Evolutionary conservation across 2,329 filamentous ascomycete species (phyloP), one percentile per base, ranked within the genome.

Genomic region (Diaporthe ampelina): DNA sequence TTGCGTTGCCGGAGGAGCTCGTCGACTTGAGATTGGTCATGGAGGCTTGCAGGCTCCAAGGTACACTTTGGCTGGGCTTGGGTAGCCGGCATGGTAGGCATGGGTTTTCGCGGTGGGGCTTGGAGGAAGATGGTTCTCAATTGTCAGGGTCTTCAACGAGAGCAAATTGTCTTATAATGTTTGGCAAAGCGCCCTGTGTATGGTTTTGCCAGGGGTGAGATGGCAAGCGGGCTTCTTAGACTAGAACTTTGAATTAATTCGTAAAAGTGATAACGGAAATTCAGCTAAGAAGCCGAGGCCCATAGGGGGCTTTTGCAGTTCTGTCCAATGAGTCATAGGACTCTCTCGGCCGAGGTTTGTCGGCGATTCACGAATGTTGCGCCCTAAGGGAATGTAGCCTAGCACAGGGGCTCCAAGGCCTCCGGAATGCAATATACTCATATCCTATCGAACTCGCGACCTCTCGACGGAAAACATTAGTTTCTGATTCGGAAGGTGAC

Each of bases 1-100:
- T 65, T 50, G 48, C 75, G 74, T 58, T 76, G 75, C 8, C 74
- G 73, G 57, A 76, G 74, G 2, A 76, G 72, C 52, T 76, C 74
- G 32, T 75, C 56, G 70, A 70, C 70, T 26, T 76, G 74, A 24
- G 69, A 61, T 19, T 73, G 61, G 19, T 76, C 74, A 21, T 40
- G 24, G n/a, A 76, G 72, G 56, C 76, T 21, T 19, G 74, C 57
- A 5, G 72, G 61, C 72, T 76, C 75, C 19, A 76, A 58, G 58
- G 43, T 37, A 45, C 74, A 75, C 26, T 72, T 73, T 21, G 71
- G 59, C 17, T 58, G 26, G 71, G 59, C 5, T 17, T 26, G 19
- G 11, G 13, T 15, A 1, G 50, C 11, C n/a, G 67, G 17, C 43
- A 57, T 70, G 21, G 24, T 35, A 24, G 35, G 43, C 26, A 19